These are phyloP conservation scores for Daucus carota DNA, from an alignment of 129 eudicot genomes.

Conservation along the genomic window DH1_v3.0 NC_030381.2:44772501-44773000, in stretches of 20 bases:
- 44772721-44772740: conserved; percentile 71
- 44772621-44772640: conserved; percentile 64
- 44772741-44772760: conserved; percentile 61
- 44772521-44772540: conserved; percentile 52
- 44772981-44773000: conserved; percentile 65
- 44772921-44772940: conserved; percentile 80
- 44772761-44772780: conserved; percentile 86
- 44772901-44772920: conserved; percentile 63
- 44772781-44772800: conserved; percentile 56
- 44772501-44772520: conserved; percentile 12
- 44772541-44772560: conserved; percentile 45
- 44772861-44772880: conserved; percentile 53
- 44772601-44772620: conserved; percentile 49
- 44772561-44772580: conserved; percentile 50
- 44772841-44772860: conserved; percentile 59
- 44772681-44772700: conserved; percentile 50
- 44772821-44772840: conserved; percentile 78
- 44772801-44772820: conserved; percentile 66
- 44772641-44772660: conserved; percentile 63
- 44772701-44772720: conserved; percentile 71
- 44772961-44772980: conserved; percentile 76
- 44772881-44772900: conserved; percentile 58
- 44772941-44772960: conserved; percentile 87
- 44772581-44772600: conserved; percentile 29
- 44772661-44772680: conserved; percentile 53